Percentiles rank a stretch among this genome's conserved stretches.
Conservation (phyloP, 306 rosid genomes). For the Cucumis sativus region DNA sequence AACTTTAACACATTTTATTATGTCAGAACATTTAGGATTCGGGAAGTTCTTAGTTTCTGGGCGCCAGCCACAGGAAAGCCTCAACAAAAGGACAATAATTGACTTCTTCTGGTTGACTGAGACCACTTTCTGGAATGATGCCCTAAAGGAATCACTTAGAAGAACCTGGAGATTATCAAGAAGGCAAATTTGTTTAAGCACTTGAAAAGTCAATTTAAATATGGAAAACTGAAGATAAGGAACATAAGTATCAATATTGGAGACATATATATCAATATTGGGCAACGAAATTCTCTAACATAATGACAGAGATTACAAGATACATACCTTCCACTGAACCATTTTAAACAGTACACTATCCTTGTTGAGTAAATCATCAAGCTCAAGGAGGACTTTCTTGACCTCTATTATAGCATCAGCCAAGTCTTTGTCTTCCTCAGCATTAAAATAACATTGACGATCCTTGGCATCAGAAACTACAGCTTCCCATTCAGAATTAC, state of each 20-base stretch:
- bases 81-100: constrained; percentile 21
- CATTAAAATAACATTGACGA: constrained; percentile 45
- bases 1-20: constrained; percentile 44
- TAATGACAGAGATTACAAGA: not conserved
- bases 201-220: not conserved
- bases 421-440: constrained; percentile 38
- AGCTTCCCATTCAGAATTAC: constrained; percentile 33
- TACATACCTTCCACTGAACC: constrained; percentile 56
- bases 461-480: constrained; percentile 41
- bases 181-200: not conserved
- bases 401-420: constrained; percentile 29
- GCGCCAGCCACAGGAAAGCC: constrained; percentile 48
- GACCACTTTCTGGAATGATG: constrained; percentile 29
- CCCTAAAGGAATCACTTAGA: constrained; percentile 40
- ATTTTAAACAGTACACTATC: constrained; percentile 38
- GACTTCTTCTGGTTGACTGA: constrained; percentile 24
- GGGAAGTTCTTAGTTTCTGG: constrained; percentile 20
- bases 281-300: not conserved
- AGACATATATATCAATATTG: not conserved
- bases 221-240: not conserved
- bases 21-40: constrained; percentile 18
- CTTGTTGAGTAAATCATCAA: constrained; percentile 42
- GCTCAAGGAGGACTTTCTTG: constrained; percentile 36
- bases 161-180: constrained; percentile 23
- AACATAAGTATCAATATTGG: not conserved